A percentile compares a stretch with the other conserved stretches of the same genome.
Conservation (phyloP, 1,284 basidiomycete genomes). For the Sanghuangporus weigelae region DNA sequence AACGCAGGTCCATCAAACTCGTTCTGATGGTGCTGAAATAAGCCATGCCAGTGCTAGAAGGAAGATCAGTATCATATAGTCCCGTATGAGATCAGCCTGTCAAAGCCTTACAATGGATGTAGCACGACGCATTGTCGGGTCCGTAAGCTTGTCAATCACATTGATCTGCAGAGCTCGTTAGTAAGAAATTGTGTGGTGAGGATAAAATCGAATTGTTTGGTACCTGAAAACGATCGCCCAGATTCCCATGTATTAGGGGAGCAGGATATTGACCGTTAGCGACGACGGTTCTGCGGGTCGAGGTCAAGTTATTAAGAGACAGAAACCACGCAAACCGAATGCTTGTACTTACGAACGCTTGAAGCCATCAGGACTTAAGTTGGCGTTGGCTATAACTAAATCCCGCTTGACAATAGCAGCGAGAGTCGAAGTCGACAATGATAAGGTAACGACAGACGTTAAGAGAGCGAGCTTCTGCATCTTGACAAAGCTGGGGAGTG, state of each 20-base stretch:
- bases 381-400: conserved; percentile 25
- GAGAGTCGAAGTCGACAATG: background rate
- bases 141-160: conserved; percentile 22
- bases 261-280: conserved; percentile 28
- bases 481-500: background rate
- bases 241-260: conserved; percentile 27
- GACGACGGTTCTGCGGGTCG: conserved; percentile 19
- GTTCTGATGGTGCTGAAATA: conserved; percentile 28
- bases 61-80: background rate
- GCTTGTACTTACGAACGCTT: conserved; percentile 14
- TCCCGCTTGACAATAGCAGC: conserved; percentile 17
- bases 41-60: conserved; percentile 26
- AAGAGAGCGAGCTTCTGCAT: background rate
- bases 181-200: background rate
- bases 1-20: conserved; percentile 33
- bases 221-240: conserved; percentile 27
- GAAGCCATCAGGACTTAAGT: conserved; percentile 29
- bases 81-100: background rate
- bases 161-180: conserved; percentile 17
- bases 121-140: conserved; percentile 21
- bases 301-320: background rate
- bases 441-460: conserved; percentile 1
- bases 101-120: conserved; percentile 25
- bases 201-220: background rate
- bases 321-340: background rate